Evolutionary conservation across 1,284 basidiomycete species (phyloP).

Genomic region (Ustilago lituana): DNA sequence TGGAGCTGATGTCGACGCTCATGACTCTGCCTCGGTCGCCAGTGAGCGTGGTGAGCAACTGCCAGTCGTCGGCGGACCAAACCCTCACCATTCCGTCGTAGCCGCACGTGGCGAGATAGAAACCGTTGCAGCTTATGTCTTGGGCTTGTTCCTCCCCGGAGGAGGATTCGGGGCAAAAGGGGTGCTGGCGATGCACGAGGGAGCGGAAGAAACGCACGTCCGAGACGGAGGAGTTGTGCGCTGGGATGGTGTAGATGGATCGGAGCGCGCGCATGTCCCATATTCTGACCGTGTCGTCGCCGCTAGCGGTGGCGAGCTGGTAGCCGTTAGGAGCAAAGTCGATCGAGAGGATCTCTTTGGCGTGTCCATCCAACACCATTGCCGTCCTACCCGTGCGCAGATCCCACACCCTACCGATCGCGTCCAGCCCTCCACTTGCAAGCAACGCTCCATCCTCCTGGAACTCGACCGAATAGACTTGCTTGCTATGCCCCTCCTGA

Average conservation of each 20-base stretch:
- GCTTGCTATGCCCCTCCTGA: conserved; percentile 97
- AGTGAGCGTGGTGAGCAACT: conserved; percentile 83
- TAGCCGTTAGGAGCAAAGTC: conserved; percentile 96
- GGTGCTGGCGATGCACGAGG: conserved; percentile 11
- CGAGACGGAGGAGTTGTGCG: conserved; percentile 91
- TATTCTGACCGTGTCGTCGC: conserved; percentile 96
- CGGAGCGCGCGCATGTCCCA: conserved; percentile 96
- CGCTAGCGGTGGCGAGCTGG: conserved; percentile 94
- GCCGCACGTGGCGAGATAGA: conserved; percentile 91
- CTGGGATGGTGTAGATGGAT: conserved; percentile 94
- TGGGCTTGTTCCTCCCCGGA: conserved; percentile 64
- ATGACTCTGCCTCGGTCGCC: conserved; percentile 97
- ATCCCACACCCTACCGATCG: conserved; percentile 97
- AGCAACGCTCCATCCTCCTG: conserved; percentile 92
- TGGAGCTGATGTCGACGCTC: conserved; percentile 82
- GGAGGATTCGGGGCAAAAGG: not conserved
- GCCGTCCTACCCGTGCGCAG: conserved; percentile 91
- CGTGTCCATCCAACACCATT: conserved; percentile 98
- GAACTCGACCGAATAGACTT: conserved; percentile 93
- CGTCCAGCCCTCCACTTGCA: conserved; percentile 93
- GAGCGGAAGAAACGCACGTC: conserved; percentile 91
- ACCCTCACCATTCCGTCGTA: conserved; percentile 95
- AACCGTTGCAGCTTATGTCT: conserved; percentile 70
- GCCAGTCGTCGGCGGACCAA: conserved; percentile 99
- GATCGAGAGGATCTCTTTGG: conserved; percentile 89